Base-by-base conservation (phyloP, 805 yeast species). In the Yarrowia sp. region DNA sequence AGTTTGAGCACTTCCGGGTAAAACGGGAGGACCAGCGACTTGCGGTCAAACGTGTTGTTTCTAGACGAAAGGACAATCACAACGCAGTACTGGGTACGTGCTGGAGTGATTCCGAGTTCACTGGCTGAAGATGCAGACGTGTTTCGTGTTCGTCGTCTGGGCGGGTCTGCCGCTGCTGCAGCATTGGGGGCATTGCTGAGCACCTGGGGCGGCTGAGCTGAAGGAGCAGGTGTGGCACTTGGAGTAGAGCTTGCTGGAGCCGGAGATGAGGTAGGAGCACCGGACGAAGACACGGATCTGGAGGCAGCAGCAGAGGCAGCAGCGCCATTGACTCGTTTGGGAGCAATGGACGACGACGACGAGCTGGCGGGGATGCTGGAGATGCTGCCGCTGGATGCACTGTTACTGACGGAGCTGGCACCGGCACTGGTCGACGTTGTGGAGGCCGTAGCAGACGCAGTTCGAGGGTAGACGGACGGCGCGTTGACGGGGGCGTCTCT, bases 1-100 rank as follows among this genome's bases (percentile, higher is more conserved):
- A 95, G 79, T 73, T 90, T 90, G 62, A 92, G 77, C 3, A 90
- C 86, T 13, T 89, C 92, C 0, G 99, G 99, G 66, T 79, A 81
- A 65, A 84, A 81, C 0, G 98, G 98, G 8, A 95, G 86, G 13
- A 84, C 84, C 43, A 95, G 78, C 62, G 88, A 86, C 74, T 93
- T 95, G 66, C 86, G 82, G 44, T 86, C 89, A 73, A 92, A 92
- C 0, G 97, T 87, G 60, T 84, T 90, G 74, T 93, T 93, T 57
- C 92, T 77, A 0, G 98, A 86, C 13, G 84, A 75, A 57, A 95
- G 78, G 4, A 90, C 86, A n/a, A 92, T 83, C 47, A 88, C 75
- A 14, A 75, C 69, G 6, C 77, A 76, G 58, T 72, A 75, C 65
- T 77, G 79, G 31, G 77, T 69, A 18, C 79, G 70, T 28, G 67